phyloP scores from a whole-genome alignment of 2,329 filamentous ascomycete genomes.

The Aspergillus quadrilineatus region DNA sequence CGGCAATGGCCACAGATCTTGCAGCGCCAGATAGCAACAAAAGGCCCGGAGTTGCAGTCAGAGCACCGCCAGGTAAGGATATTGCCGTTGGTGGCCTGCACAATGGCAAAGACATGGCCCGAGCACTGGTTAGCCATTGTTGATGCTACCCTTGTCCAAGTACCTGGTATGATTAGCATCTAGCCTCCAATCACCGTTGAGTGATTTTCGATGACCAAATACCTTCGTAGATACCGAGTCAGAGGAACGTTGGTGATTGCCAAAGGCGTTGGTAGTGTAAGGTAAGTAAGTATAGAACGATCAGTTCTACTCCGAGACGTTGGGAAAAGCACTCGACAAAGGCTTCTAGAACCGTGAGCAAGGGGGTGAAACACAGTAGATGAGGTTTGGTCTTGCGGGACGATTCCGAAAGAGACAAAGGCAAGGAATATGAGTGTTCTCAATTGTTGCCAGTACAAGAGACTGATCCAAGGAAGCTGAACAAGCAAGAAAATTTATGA shows the following conservation, averaged over 20 bases:
- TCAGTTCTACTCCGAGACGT: background rate
- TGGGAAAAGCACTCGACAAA: background rate
- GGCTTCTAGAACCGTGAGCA: constrained; percentile 3
- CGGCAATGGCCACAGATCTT: constrained; percentile 44
- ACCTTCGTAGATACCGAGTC: constrained; percentile 5
- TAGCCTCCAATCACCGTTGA: background rate
- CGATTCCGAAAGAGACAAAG: background rate
- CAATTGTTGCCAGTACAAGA: background rate
- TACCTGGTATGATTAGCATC: constrained; percentile 6
- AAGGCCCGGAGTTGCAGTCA: constrained; percentile 43
- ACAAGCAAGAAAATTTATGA: constrained; percentile 1
- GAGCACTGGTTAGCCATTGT: constrained; percentile 43
- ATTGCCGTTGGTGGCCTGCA: constrained; percentile 44
- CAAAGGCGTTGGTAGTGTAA: background rate
- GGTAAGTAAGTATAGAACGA: background rate
- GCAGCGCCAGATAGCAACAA: constrained; percentile 45
- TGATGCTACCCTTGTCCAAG: constrained; percentile 4
- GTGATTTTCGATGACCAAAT: background rate
- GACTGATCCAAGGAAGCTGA: background rate
- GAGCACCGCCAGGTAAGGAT: constrained; percentile 46
- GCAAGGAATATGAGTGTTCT: background rate
- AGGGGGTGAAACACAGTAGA: constrained; percentile 13
- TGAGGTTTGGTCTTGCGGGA: background rate
- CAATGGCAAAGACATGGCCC: constrained; percentile 39
- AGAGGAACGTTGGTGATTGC: constrained; percentile 4